Evolutionary conservation across 306 rosid species (phyloP).

Genomic region (Castanopsis chinensis): DNA sequence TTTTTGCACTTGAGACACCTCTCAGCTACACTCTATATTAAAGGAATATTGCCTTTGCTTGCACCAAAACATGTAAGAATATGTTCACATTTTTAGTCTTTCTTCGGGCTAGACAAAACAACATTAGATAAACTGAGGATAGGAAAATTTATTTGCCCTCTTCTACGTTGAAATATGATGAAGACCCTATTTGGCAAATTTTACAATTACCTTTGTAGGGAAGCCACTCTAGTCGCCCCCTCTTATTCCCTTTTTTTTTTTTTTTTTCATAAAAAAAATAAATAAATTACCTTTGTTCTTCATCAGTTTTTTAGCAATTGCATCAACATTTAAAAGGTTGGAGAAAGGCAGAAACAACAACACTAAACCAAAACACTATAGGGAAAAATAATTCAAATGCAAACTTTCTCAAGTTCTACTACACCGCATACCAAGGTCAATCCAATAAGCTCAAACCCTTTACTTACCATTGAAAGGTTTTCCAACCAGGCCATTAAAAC

Average conservation of each 20-base stretch:
- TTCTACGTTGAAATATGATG: background rate
- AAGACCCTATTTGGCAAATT: background rate
- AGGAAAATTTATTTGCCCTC: background rate
- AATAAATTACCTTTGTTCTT: background rate
- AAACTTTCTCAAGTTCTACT: background rate
- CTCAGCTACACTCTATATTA: background rate
- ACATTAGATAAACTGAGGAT: background rate
- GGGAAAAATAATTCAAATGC: no score
- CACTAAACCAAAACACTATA: background rate
- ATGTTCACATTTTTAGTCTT: no score
- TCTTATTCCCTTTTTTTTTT: no score
- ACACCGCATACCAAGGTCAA: background rate
- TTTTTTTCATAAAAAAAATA: no score
- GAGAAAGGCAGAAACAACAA: background rate
- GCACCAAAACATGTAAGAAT: no score
- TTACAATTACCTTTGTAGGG: background rate
- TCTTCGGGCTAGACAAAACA: background rate
- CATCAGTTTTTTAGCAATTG: background rate
- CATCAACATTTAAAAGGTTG: background rate
- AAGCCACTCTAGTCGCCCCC: no score
- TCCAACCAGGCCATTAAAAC: background rate
- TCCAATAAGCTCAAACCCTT: background rate
- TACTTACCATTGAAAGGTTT: background rate
- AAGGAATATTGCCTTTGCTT: background rate
- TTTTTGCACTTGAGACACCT: background rate